A percentile compares a stretch with the other conserved stretches of the same genome.
These are phyloP conservation scores for Emmonsiellopsis sp. DNA, from an alignment of 2,329 filamentous ascomycete species.

Conservation along the genomic window DNA sequence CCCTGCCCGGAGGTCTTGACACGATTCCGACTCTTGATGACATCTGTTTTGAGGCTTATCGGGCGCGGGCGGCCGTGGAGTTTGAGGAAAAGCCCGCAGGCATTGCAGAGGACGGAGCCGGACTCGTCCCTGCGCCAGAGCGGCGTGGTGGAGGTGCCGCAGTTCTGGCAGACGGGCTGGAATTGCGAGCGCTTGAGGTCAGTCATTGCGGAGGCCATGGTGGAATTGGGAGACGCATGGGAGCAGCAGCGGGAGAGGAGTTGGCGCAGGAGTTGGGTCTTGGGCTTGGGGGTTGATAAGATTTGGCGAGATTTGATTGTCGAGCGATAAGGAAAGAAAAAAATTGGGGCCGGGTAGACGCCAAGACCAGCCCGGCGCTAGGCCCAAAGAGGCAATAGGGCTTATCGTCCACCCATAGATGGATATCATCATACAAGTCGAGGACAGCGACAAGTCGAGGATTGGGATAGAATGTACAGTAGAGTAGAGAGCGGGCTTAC, in stretches of 20 bases:
- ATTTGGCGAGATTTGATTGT: slow-evolving; percentile 33
- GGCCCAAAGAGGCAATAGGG: slow-evolving; percentile 13
- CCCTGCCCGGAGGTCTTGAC: slow-evolving; percentile 80
- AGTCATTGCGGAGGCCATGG: slow-evolving; percentile 39
- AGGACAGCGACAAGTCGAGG: background rate
- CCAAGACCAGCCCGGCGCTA: slow-evolving; percentile 23
- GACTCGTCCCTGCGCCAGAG: slow-evolving; percentile 96
- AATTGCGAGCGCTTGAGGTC: slow-evolving; percentile 48
- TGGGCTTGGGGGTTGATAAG: slow-evolving; percentile 24
- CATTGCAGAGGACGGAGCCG: slow-evolving; percentile 94
- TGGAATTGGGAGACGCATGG: slow-evolving; percentile 11
- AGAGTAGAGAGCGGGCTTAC: slow-evolving; percentile 24
- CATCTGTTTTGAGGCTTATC: slow-evolving; percentile 95
- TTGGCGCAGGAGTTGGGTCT: slow-evolving; percentile 2
- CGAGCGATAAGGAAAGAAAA: slow-evolving; percentile 36
- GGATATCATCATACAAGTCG: background rate
- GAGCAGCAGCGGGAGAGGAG: slow-evolving; percentile 17
- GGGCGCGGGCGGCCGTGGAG: slow-evolving; percentile 86
- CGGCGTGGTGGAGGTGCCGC: slow-evolving; percentile 87
- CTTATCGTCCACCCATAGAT: background rate
- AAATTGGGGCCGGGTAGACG: slow-evolving; percentile 19
- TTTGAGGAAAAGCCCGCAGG: slow-evolving; percentile 95
- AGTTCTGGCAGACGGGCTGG: slow-evolving; percentile 96
- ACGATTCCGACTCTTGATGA: slow-evolving; percentile 97
- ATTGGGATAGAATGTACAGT: background rate